Evolutionary conservation across 208 protist genomes (phyloP), one percentile per base, ranked within the genome.

Genomic region (Sergeia podlipaevii): DNA sequence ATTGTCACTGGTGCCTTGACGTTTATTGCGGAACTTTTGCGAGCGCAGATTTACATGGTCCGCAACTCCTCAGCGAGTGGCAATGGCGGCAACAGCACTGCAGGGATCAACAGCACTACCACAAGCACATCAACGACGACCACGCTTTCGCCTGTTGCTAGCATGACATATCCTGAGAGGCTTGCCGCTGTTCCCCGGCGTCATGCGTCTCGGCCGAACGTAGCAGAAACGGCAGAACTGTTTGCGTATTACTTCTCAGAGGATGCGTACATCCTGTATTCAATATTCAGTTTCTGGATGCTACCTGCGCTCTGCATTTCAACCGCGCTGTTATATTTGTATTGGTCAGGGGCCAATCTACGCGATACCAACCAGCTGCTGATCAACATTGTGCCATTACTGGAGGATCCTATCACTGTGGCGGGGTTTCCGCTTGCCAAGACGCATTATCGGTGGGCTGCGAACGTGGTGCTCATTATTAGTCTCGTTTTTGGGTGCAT

Each of bases 401-500:
- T 87, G 29, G 84, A 91, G 63, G 84, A 86, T 38, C 84, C 84
- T 3, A 55, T 85, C 38, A 79, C 84, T 10, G 60, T 76, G 21
- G 74, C 80, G 15, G 43, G 51, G 28, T 83, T 88, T 56, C 64
- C 58, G 11, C 57, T 59, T 42, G 59, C 70, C 34, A 39, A 70
- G 23, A 63, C 61, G 47, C 70, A 70, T 23, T 72, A 73, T 44
- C 69, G 72, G 42, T 76, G 61, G 47, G 21, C 69, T 11, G 74
- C 63, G 1, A 80, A 88, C 38, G 58, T 59, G 10, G 51, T 82
- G 8, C 65, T 88, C 21, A 1, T 88, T 18, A 29, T 59, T 4
- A 79, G 71, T 44, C 41, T 91, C 4, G 52, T 78, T 8, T 88
- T 87, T 41, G 77, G 70, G 1, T 74, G 77, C 36, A 45, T 81